Base-by-base conservation (phyloP, 2,329 filamentous ascomycete genomes). In the Cladorrhinum sp. region DNA sequence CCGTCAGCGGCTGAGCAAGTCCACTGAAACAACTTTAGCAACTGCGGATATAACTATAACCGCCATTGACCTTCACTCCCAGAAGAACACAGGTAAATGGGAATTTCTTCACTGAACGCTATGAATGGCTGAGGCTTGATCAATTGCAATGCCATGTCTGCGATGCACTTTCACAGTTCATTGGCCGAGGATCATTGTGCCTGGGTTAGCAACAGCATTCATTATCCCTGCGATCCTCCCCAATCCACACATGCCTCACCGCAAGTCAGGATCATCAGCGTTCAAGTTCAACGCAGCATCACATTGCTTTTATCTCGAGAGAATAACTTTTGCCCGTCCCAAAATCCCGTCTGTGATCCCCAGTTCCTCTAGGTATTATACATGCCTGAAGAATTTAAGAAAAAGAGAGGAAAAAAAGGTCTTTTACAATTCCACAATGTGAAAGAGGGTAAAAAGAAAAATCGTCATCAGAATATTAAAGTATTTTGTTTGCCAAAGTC, bases 361-460 rank as follows among this genome's bases (percentile, higher is more conserved):
- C 33, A 62, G 57, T 46, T 57, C 39, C 54, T 46, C 39, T 57
- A 28, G 39, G 33, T 67, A 66, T 52, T 65, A 49, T 67, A 67
- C 65, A 70, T 63, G 55, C 62, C 64, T 68, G 67, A 71, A 71
- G 70, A 73, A 72, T 70, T 68, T 51, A 51, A 51, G 64, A 68
- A 67, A 68, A 68, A 69, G 46, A 61, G 53, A 62, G 30, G 59
- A 55, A 48, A 26, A 60, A 61, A 53, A 48, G 26, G 49, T 51
- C 56, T 36, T 59, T 39, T 49, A 55, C 51, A 58, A 28, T 55
- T 50, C 61, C 42, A 28, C 55, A 56, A 65, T 46, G 51, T 24
- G 49, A 64, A 71, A 61, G 62, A 64, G 66, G 71, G 71, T 68
- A 61, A 57, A 59, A 46, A 49, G 42, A 57, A 49, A 56, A 48